These are phyloP conservation scores for Endoconidiophora laricicola DNA, from an alignment of 2,329 filamentous ascomycete genomes.

Conservation along the genomic window DNA sequence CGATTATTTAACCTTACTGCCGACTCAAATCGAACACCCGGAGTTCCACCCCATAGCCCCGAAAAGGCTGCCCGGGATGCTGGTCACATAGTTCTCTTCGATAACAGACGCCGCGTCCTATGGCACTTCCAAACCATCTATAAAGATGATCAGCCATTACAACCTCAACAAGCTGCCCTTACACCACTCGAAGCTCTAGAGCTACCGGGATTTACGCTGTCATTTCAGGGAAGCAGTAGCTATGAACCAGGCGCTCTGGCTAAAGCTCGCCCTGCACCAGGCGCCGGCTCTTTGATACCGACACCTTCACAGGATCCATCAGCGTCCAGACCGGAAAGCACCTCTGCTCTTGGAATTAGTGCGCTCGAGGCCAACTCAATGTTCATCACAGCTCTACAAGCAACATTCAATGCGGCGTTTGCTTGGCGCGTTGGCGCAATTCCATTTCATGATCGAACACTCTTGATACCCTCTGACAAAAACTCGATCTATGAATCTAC, in stretches of 20 bases:
- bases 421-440: constrained; percentile 4
- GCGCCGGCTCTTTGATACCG: background rate
- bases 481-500: constrained; percentile 19
- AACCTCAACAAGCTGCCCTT: constrained; percentile 2
- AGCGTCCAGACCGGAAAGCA: background rate
- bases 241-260: constrained; percentile 9
- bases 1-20: constrained; percentile 34
- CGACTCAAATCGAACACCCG: constrained; percentile 29
- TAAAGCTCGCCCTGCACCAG: constrained; percentile 1
- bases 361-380: constrained; percentile 6
- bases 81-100: constrained; percentile 37
- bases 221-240: background rate
- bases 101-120: constrained; percentile 31
- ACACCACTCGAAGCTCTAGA: constrained; percentile 6
- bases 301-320: background rate
- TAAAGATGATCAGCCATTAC: constrained; percentile 21
- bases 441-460: constrained; percentile 10
- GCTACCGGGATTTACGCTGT: constrained; percentile 4
- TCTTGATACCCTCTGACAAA: constrained; percentile 17
- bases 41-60: constrained; percentile 31
- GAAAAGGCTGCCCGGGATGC: constrained; percentile 33
- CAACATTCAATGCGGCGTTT: constrained; percentile 2
- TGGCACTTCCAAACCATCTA: constrained; percentile 36
- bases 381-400: constrained; percentile 10
- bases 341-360: background rate